A percentile compares a stretch with the other conserved stretches of the same genome.
Conservation (phyloP, 208 protist genomes). For the Leishmania turanica region DNA sequence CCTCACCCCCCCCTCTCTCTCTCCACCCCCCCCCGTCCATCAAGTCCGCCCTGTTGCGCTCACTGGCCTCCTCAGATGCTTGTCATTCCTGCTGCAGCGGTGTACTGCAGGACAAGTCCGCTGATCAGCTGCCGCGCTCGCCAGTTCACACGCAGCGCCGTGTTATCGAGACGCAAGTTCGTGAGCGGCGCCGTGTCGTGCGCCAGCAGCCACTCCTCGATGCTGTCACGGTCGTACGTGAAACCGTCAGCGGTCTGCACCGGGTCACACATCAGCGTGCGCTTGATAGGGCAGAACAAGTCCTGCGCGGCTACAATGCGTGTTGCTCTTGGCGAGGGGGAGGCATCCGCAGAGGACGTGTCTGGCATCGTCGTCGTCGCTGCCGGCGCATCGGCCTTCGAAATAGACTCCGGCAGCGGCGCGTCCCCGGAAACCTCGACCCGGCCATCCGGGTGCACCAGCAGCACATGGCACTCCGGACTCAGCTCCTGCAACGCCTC, state of each 20-base stretch:
- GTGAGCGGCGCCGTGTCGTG: slow-evolving; percentile 66
- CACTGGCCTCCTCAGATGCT: neutral
- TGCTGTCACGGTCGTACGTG: slow-evolving; percentile 87
- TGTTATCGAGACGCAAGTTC: slow-evolving; percentile 43
- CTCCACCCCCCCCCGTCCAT: neutral
- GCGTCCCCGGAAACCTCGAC: slow-evolving; percentile 29
- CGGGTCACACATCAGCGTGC: slow-evolving; percentile 77
- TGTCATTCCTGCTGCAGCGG: neutral
- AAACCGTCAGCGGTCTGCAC: slow-evolving; percentile 83
- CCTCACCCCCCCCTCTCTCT: neutral
- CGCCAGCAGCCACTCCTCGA: slow-evolving; percentile 65
- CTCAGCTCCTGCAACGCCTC: slow-evolving; percentile 34
- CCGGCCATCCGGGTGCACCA: slow-evolving; percentile 9
- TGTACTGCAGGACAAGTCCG: slow-evolving; percentile 33
- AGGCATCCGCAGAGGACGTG: neutral
- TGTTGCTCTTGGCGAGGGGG: neutral
- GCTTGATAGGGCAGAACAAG: slow-evolving; percentile 85
- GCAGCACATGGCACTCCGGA: slow-evolving; percentile 24
- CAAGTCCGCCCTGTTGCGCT: neutral
- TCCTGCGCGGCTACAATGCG: slow-evolving; percentile 24
- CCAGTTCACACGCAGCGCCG: slow-evolving; percentile 35
- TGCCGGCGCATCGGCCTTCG: slow-evolving; percentile 1
- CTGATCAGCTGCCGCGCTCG: slow-evolving; percentile 30
- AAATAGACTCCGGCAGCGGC: slow-evolving; percentile 1
- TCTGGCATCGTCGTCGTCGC: neutral